These are phyloP conservation scores for Penicillium crustosum DNA, from an alignment of 2,329 filamentous ascomycete species.

Conservation along the genomic window DNA sequence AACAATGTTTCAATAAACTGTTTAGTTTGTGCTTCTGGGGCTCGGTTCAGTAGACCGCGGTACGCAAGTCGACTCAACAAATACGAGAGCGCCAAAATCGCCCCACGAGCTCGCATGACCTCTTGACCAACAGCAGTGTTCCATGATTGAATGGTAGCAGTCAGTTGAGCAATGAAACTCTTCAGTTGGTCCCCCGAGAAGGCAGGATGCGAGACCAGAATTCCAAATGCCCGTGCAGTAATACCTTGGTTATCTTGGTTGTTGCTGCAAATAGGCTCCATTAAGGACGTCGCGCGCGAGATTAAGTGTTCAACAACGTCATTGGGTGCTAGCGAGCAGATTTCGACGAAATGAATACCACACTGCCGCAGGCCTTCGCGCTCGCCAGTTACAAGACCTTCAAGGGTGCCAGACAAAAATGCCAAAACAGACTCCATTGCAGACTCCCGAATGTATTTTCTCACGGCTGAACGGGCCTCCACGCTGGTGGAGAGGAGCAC, in stretches of 20 bases:
- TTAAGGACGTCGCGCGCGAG: conserved; percentile 52
- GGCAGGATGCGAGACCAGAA: conserved; percentile 66
- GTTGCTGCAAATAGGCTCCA: conserved; percentile 67
- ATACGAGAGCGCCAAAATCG: conserved; percentile 59
- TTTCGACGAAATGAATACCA: conserved; percentile 53
- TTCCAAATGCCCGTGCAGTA: conserved; percentile 70
- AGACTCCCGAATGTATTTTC: conserved; percentile 33
- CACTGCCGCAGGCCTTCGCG: conserved; percentile 46
- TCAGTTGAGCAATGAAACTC: conserved; percentile 48
- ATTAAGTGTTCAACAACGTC: conserved; percentile 53
- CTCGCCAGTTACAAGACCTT: conserved; percentile 43
- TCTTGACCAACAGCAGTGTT: conserved; percentile 60
- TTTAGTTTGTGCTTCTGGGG: conserved; percentile 41
- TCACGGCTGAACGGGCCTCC: conserved; percentile 58
- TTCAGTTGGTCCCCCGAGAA: conserved; percentile 44
- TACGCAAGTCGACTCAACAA: conserved; percentile 58
- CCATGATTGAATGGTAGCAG: conserved; percentile 53
- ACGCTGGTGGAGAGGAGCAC: conserved; percentile 70
- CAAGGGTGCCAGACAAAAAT: conserved; percentile 48
- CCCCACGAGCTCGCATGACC: conserved; percentile 60
- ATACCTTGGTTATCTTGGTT: conserved; percentile 65
- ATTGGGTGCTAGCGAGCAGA: conserved; percentile 57
- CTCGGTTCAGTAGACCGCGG: conserved; percentile 41
- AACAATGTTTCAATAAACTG: conserved; percentile 48
- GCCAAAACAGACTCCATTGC: conserved; percentile 40